Base-by-base conservation (phyloP, 2,329 filamentous ascomycete genomes). In the Cladophialophora exuberans region DNA sequence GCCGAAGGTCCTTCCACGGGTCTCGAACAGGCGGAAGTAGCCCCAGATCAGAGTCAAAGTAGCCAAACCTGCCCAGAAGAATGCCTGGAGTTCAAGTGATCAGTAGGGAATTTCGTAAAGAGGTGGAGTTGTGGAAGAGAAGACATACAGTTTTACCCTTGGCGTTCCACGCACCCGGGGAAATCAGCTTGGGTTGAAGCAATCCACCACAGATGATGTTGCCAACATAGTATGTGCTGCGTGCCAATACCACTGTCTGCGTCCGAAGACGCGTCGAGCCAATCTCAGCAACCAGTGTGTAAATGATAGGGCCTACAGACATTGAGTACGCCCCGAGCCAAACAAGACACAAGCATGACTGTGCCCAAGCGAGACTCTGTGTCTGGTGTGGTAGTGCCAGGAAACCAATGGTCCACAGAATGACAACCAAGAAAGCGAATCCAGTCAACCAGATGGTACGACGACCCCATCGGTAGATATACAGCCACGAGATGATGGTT, bases 301-400 rank as follows among this genome's bases (percentile, higher is more conserved):
- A 83, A n/a, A 75, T 79, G 2, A 82, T 74, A 0, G 79, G 79
- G 0, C 80, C 81, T 11, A 83, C 73, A 4, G 77, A 76, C 56
- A 77, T 74, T 68, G 79, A 78, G 66, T 83, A 83, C 1, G 77
- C 72, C 46, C 76, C 76, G 3, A 49, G 62, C 38, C 65, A 64
- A 33, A 65, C 53, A 10, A 62, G 58, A 48, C 70, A 63, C 28
- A 69, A 57, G 6, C 56, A 64, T 4, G 55, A 57, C 36, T 54
- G 52, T 70, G 46, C 1, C 69, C 42, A 78, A 64, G 48, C 15
- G 69, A 60, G 52, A 35, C 55, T 66, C 68, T 13, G 65, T 43
- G 52, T 67, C 64, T 63, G 67, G 66, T 6, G 66, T 61, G 22
- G 66, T 51, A 10, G 67, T 23, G 7, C 62, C 61, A 33, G 67